phyloP scores from a whole-genome alignment of 148 eudicot genomes.

The Camellia lanceoleosa region DNA sequence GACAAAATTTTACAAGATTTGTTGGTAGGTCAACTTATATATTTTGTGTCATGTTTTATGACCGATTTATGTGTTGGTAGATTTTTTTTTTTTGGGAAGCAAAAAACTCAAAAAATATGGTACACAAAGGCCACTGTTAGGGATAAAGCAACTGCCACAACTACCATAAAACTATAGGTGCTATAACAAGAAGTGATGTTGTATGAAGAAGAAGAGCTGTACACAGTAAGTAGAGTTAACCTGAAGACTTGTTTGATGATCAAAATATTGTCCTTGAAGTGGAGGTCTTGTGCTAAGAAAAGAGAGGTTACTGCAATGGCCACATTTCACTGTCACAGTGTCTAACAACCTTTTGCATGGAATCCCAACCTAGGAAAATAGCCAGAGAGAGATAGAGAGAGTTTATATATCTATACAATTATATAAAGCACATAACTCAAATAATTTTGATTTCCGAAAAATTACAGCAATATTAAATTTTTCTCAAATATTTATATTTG shows the following conservation, averaged over 20 bases:
- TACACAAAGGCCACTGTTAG: no score
- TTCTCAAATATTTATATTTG: no score
- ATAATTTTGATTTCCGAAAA: no score
- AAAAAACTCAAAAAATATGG: no score
- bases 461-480: no score
- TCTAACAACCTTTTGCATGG: conserved; percentile 88
- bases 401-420: background rate
- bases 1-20: no score
- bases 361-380: conserved; percentile 62
- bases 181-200: background rate
- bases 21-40: no score
- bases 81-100: no score
- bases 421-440: background rate
- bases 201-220: background rate
- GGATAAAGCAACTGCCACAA: no score
- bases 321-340: conserved; percentile 95
- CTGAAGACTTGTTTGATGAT: conserved; percentile 49
- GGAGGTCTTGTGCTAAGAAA: conserved; percentile 75
- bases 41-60: no score
- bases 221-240: conserved; percentile 15
- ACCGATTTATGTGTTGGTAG: no score
- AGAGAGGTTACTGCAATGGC: conserved; percentile 91
- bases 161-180: background rate
- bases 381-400: conserved; percentile 14
- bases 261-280: conserved; percentile 42